Evolutionary conservation across 1,284 basidiomycete genomes (phyloP).

Genomic region (Paramarasmius palmivorus): DNA sequence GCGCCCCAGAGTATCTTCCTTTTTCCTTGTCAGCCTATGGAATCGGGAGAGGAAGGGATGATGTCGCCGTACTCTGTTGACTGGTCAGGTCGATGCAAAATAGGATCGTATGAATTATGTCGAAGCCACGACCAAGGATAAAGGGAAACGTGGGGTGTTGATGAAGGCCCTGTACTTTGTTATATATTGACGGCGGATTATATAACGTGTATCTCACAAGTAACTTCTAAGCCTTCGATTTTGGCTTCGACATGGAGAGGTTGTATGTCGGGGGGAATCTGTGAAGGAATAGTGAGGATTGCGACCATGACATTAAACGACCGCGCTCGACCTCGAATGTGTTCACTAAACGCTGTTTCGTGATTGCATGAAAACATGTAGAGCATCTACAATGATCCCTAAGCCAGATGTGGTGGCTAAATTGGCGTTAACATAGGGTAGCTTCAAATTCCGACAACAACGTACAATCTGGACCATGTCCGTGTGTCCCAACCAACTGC

Average conservation of each 20-base stretch:
- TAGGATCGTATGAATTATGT: slow-evolving; percentile 75
- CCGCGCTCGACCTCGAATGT: slow-evolving; percentile 70
- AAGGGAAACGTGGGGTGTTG: slow-evolving; percentile 64
- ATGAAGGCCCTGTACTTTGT: slow-evolving; percentile 53
- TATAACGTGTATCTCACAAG: not conserved
- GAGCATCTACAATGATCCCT: slow-evolving; percentile 85
- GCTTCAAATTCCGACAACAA: slow-evolving; percentile 11
- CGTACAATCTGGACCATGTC: slow-evolving; percentile 72
- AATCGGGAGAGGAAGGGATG: not conserved
- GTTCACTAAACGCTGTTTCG: slow-evolving; percentile 88
- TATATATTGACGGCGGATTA: not conserved
- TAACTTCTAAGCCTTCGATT: not conserved
- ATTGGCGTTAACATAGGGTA: slow-evolving; percentile 1
- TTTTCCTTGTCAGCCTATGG: slow-evolving; percentile 2
- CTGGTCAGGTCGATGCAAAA: slow-evolving; percentile 30
- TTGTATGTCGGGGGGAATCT: not conserved
- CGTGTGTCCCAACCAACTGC: slow-evolving; percentile 68
- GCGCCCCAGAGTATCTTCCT: slow-evolving; percentile 84
- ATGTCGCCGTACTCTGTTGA: slow-evolving; percentile 41
- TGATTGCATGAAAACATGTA: slow-evolving; percentile 84
- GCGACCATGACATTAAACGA: not conserved
- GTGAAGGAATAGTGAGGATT: slow-evolving; percentile 4
- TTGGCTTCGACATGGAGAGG: slow-evolving; percentile 6
- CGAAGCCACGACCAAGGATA: slow-evolving; percentile 90
- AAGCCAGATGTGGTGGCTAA: slow-evolving; percentile 51